Evolutionary conservation across 169 alveolate genomes (phyloP).

Genomic region (Plasmodium adleri): DNA sequence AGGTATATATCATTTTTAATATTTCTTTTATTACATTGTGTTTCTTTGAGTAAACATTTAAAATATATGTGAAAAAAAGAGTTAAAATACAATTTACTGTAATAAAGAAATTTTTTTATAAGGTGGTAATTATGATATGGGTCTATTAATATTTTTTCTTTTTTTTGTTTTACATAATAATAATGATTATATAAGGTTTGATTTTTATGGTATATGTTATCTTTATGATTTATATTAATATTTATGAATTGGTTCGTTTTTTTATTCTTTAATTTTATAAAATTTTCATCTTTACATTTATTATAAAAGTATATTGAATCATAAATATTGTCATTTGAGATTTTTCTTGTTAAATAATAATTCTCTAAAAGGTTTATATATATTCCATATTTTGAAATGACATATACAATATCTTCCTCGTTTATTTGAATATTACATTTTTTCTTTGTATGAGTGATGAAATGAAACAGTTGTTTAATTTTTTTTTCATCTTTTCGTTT

Average conservation of each 20-base stretch:
- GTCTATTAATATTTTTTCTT: too few relatives aligned
- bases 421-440: not conserved
- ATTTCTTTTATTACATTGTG: not conserved
- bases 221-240: too few relatives aligned
- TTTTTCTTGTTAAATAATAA: too few relatives aligned
- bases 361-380: constrained; percentile 2
- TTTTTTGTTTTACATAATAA: too few relatives aligned
- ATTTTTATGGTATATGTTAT: too few relatives aligned
- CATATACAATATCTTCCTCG: constrained; percentile 28
- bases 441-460: constrained; percentile 6
- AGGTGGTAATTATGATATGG: not conserved
- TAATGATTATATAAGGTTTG: too few relatives aligned
- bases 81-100: constrained; percentile 7
- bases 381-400: constrained; percentile 18
- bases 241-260: too few relatives aligned
- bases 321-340: too few relatives aligned
- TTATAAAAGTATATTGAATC: too few relatives aligned
- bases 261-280: too few relatives aligned
- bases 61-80: constrained; percentile 9
- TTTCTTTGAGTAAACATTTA: constrained; percentile 7
- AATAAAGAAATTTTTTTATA: not conserved
- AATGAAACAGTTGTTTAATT: constrained; percentile 17
- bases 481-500: constrained; percentile 28
- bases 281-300: too few relatives aligned
- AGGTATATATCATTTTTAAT: constrained; percentile 18